Conservation (phyloP, 257 asterid species). For the Knoxia roxburghii region DNA sequence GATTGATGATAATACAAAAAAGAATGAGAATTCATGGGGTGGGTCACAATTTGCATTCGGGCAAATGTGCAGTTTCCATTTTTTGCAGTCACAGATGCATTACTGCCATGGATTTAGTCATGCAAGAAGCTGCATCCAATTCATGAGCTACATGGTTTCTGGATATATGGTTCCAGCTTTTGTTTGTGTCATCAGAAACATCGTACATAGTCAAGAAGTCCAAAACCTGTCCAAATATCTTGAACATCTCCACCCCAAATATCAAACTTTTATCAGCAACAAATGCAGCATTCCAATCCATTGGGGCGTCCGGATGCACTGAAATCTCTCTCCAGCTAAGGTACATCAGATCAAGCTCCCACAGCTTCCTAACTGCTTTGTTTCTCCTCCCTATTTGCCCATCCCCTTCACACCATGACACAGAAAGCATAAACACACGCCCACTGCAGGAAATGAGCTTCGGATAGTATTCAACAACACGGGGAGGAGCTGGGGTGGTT, state of each 20-base stretch:
- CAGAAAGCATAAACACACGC: slow-evolving; percentile 74
- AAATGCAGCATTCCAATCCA: slow-evolving; percentile 98
- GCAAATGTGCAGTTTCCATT: neutral
- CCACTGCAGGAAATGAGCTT: slow-evolving; percentile 56
- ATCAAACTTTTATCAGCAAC: slow-evolving; percentile 55
- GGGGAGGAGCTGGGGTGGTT: slow-evolving; percentile 58
- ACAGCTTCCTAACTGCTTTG: slow-evolving; percentile 85
- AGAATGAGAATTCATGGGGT: no score
- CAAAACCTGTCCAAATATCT: slow-evolving; percentile 90
- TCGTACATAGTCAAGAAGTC: slow-evolving; percentile 76
- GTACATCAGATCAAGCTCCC: slow-evolving; percentile 70
- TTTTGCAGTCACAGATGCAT: slow-evolving; percentile 49
- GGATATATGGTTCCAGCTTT: slow-evolving; percentile 70
- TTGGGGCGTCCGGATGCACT: slow-evolving; percentile 91
- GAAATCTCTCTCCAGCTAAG: slow-evolving; percentile 60
- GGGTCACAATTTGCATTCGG: neutral
- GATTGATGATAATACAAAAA: no score
- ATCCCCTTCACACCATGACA: slow-evolving; percentile 97
- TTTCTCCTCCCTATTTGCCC: slow-evolving; percentile 93
- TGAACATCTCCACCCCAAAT: slow-evolving; percentile 94
- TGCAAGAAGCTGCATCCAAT: slow-evolving; percentile 79
- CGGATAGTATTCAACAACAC: slow-evolving; percentile 87
- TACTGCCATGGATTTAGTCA: slow-evolving; percentile 80
- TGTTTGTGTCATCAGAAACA: slow-evolving; percentile 23
- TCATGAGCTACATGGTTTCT: slow-evolving; percentile 67